phyloP scores from a whole-genome alignment of 768 basidiomycete genomes.

The Pulveroboletus sp. region DNA sequence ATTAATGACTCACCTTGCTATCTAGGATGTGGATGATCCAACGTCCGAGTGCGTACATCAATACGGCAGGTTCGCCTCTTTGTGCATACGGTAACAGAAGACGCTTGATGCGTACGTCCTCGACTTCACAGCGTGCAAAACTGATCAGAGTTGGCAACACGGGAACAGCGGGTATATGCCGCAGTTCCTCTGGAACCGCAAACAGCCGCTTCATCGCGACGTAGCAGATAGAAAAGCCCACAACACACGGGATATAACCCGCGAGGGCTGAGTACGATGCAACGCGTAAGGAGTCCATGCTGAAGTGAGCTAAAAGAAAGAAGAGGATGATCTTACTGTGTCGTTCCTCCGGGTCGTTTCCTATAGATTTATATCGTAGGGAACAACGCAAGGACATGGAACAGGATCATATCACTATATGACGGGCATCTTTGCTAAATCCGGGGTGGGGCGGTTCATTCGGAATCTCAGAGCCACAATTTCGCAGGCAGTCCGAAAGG shows the following conservation, averaged over 20 bases:
- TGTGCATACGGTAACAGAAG: background rate
- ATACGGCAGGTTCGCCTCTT: background rate
- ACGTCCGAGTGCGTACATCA: background rate
- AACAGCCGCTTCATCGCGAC: background rate
- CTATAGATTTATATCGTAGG: too few relatives aligned
- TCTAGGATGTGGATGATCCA: background rate
- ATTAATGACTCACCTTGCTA: background rate
- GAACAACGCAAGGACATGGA: too few relatives aligned
- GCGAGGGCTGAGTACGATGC: too few relatives aligned
- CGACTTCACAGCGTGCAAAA: background rate
- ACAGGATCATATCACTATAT: too few relatives aligned
- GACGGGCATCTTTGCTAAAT: too few relatives aligned
- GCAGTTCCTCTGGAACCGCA: background rate
- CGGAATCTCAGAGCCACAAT: too few relatives aligned
- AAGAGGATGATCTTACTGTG: too few relatives aligned
- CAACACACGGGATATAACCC: background rate
- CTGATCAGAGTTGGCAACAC: constrained; percentile 10
- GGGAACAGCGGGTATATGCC: background rate
- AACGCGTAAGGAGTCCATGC: too few relatives aligned
- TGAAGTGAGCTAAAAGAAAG: too few relatives aligned
- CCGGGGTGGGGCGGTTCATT: too few relatives aligned
- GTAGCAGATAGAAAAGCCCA: background rate
- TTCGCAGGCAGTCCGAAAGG: too few relatives aligned
- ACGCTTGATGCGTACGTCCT: background rate
- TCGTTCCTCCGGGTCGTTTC: too few relatives aligned